Percentiles rank a stretch among this genome's conserved stretches.
Conservation (phyloP, 2,329 filamentous ascomycete species). For the Xylaria digitata region DNA sequence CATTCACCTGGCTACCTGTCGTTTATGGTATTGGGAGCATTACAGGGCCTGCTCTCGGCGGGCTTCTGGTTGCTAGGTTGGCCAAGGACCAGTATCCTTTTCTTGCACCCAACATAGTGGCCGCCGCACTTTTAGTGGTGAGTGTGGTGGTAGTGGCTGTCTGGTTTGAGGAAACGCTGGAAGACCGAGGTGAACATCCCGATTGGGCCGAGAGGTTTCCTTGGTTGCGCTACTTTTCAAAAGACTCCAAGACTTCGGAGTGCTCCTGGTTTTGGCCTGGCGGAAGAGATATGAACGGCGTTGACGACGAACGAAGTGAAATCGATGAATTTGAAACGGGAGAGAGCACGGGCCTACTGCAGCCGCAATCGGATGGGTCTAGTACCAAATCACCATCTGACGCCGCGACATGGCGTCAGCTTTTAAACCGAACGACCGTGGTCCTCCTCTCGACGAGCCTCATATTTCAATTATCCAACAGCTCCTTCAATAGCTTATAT, state of each 20-base stretch:
- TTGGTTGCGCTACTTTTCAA: constrained; percentile 49
- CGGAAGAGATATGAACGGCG: constrained; percentile 38
- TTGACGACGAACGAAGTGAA: constrained; percentile 40
- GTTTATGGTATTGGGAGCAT: constrained; percentile 97
- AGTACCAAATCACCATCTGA: constrained; percentile 56
- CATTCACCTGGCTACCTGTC: constrained; percentile 93
- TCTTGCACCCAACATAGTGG: constrained; percentile 83
- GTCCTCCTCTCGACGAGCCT: constrained; percentile 86
- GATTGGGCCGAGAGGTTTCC: constrained; percentile 50
- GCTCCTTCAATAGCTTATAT: constrained; percentile 94
- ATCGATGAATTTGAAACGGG: constrained; percentile 39
- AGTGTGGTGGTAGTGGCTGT: constrained; percentile 80
- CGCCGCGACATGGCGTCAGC: constrained; percentile 61
- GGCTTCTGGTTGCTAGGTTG: constrained; percentile 76
- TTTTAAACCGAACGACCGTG: constrained; percentile 84
- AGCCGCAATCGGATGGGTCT: constrained; percentile 52
- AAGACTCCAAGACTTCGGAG: constrained; percentile 38
- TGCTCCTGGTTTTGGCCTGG: constrained; percentile 45
- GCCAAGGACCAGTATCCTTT: constrained; percentile 79
- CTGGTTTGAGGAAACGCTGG: constrained; percentile 88
- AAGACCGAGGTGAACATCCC: constrained; percentile 53
- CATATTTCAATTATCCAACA: constrained; percentile 92
- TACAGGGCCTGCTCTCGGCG: constrained; percentile 91
- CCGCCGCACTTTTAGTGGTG: constrained; percentile 75
- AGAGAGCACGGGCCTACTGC: constrained; percentile 45